Conservation (phyloP, 148 eudicot species). For the Heliamphora exappendiculata region DNA sequence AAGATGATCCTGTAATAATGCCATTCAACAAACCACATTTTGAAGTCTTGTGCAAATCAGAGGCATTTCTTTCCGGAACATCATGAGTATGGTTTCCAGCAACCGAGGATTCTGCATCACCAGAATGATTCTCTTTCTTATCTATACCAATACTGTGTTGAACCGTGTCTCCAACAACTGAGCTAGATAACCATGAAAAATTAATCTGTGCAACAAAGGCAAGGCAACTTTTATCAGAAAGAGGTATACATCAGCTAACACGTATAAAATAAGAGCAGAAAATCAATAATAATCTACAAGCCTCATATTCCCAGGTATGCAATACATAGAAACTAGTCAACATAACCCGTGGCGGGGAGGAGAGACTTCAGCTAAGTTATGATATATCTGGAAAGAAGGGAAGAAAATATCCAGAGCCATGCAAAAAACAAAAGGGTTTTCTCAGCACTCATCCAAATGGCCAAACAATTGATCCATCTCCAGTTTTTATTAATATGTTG, state of each 20-base stretch:
- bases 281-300: too few relatives aligned
- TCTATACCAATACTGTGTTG: conserved; percentile 16
- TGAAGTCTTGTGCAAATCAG: conserved; percentile 14
- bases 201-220: conserved; percentile 17
- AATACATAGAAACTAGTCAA: not conserved
- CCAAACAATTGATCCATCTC: not conserved
- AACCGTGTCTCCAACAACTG: conserved; percentile 9
- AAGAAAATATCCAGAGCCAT: not conserved
- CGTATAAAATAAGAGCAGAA: too few relatives aligned
- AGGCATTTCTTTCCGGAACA: conserved; percentile 11
- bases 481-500: not conserved
- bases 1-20: conserved; percentile 15
- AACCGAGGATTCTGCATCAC: conserved; percentile 19
- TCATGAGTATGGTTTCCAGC: conserved; percentile 6
- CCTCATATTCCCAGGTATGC: not conserved
- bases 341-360: too few relatives aligned
- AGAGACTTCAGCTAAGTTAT: too few relatives aligned
- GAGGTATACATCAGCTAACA: not conserved
- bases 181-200: conserved; percentile 16
- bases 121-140: conserved; percentile 16
- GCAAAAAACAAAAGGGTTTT: not conserved
- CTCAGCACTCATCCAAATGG: not conserved
- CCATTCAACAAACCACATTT: conserved; percentile 16
- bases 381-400: not conserved
- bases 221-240: not conserved